Conservation (phyloP, 2,329 filamentous ascomycete genomes). For the Pyrenochaeta sp. region DNA sequence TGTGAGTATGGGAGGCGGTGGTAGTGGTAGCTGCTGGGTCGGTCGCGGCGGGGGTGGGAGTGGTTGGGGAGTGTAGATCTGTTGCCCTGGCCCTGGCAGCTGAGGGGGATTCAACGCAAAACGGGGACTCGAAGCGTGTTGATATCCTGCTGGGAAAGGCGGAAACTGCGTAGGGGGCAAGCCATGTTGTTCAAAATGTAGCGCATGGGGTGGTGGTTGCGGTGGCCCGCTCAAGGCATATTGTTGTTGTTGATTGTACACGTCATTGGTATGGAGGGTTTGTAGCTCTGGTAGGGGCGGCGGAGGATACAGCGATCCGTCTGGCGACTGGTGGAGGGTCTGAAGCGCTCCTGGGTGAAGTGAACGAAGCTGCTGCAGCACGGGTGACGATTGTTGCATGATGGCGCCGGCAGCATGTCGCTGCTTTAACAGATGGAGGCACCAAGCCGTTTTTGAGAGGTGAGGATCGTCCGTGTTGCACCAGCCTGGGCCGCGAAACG, state of each 20-base stretch:
- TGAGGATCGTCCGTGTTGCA: conserved; percentile 1
- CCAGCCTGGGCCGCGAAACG: background rate
- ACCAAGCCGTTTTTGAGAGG: conserved; percentile 3
- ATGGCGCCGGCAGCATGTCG: conserved; percentile 31
- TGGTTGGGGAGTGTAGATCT: conserved; percentile 23
- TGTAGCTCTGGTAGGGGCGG: conserved; percentile 49
- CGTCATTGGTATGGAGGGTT: conserved; percentile 46
- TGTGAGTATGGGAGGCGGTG: conserved; percentile 16
- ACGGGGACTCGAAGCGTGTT: conserved; percentile 33
- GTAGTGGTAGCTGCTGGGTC: conserved; percentile 17
- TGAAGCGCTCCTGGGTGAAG: conserved; percentile 38
- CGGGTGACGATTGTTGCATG: conserved; percentile 30
- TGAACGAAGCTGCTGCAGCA: conserved; percentile 30
- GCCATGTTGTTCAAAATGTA: conserved; percentile 49
- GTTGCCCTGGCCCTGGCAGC: conserved; percentile 25
- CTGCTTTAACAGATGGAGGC: conserved; percentile 32
- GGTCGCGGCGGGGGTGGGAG: conserved; percentile 21
- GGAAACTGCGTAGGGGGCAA: conserved; percentile 33
- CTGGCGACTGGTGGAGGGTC: conserved; percentile 39
- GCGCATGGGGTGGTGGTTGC: conserved; percentile 28
- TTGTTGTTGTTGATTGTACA: conserved; percentile 27
- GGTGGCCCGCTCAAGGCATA: conserved; percentile 28
- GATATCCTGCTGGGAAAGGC: conserved; percentile 30
- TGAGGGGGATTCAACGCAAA: conserved; percentile 32
- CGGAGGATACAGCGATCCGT: conserved; percentile 29